A percentile compares a stretch with the other conserved stretches of the same genome.
phyloP scores from a whole-genome alignment of 306 rosid genomes.

The Vigna nakashimae region DNA sequence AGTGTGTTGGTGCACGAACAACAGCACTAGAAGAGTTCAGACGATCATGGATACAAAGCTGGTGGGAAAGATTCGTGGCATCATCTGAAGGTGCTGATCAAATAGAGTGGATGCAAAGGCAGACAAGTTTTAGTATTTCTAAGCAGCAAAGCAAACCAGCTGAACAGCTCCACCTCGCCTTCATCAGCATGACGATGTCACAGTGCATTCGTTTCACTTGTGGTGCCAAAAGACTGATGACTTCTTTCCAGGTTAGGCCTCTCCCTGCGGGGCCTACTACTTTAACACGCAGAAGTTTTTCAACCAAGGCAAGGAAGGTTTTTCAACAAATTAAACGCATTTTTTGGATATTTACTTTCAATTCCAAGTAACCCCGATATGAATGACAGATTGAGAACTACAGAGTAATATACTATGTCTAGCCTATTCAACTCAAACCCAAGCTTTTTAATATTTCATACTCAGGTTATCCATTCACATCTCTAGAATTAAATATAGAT shows the following conservation, averaged over 20 bases:
- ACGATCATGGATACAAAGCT: background rate
- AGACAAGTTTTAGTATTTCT: background rate
- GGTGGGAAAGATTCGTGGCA: background rate
- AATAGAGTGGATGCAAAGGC: background rate
- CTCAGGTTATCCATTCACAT: slow-evolving; percentile 7
- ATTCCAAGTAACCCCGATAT: slow-evolving; percentile 2
- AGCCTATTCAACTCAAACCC: slow-evolving; percentile 33
- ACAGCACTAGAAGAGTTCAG: background rate
- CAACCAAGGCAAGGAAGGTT: slow-evolving; percentile 4
- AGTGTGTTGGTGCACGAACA: background rate
- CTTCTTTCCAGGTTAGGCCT: background rate
- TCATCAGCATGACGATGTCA: background rate
- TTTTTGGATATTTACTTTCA: background rate
- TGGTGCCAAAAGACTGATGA: background rate
- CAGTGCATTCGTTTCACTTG: background rate
- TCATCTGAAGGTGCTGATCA: background rate
- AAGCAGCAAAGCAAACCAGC: background rate
- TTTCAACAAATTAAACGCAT: background rate
- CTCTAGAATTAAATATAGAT: background rate
- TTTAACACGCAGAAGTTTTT: background rate
- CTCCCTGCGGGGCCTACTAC: background rate
- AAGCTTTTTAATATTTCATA: slow-evolving; percentile 22
- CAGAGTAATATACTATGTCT: background rate
- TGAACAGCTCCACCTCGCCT: background rate
- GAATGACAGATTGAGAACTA: slow-evolving; percentile 12